Evolutionary conservation across 306 rosid genomes (phyloP).

Genomic region (Quercus dentata): DNA sequence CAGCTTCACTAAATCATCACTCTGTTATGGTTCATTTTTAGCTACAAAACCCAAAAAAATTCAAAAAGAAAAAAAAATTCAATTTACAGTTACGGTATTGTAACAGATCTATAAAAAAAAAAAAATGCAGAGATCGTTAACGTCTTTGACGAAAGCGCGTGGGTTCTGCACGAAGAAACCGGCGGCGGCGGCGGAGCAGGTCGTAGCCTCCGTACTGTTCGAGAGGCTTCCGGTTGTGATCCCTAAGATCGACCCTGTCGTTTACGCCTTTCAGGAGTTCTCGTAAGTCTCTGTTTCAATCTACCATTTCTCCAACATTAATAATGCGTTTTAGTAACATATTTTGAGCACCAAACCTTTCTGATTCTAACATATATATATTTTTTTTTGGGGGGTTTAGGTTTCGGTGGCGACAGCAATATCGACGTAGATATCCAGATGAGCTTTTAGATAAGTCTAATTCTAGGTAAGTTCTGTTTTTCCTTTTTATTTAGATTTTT

Average conservation of each 20-base stretch:
- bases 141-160: constrained; percentile 26
- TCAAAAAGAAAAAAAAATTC: too few relatives aligned
- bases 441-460: constrained; percentile 78
- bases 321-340: too few relatives aligned
- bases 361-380: neutral
- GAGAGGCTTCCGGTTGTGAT: constrained; percentile 91
- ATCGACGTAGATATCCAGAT: constrained; percentile 79
- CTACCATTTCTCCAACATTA: too few relatives aligned
- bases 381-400: constrained; percentile 27
- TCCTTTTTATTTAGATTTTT: too few relatives aligned
- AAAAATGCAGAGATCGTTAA: constrained; percentile 58
- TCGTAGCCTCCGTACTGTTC: constrained; percentile 84
- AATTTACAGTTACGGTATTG: neutral
- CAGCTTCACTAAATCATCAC: neutral
- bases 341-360: too few relatives aligned
- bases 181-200: constrained; percentile 38
- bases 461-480: constrained; percentile 54
- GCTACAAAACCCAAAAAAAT: neutral
- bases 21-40: neutral
- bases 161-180: constrained; percentile 44
- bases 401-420: constrained; percentile 87
- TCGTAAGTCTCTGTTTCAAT: constrained; percentile 36
- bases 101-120: constrained; percentile 9
- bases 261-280: constrained; percentile 90
- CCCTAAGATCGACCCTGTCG: constrained; percentile 83